Base-by-base conservation (phyloP, 2,329 filamentous ascomycete species). In the Paracoccidioides lutzii region DNA sequence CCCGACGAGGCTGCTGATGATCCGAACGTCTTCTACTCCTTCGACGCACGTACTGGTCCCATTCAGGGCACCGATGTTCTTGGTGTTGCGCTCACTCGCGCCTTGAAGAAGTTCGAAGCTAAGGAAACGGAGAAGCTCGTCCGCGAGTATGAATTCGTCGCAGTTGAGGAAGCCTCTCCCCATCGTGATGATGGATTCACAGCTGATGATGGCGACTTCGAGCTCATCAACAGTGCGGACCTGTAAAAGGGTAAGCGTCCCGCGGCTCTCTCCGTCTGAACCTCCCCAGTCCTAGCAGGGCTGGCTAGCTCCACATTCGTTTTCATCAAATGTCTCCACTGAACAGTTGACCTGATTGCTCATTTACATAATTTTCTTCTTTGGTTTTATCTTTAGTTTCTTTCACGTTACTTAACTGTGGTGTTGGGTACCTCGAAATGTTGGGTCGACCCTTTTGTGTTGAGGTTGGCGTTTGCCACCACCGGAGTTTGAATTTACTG, bases 111-210 rank as follows among this genome's bases (percentile, higher is more conserved):
- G 59, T 83, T 76, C 64, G 80, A 83, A 69, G 78, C 76, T 59
- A 76, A 76, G 62, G 77, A 81, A 69, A 82, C 79, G 2, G 78
- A 81, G 68, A 80, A 81, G 69, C 66, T 83, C 50, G 76, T 81
- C 66, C 78, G 77, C 69, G 80, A 83, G 69, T 83, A 82, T 62
- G 80, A 82, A 64, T 74, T 74, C 73, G 62, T 76, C 72, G 61
- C 75, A 32, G 63, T 63, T 15, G 67, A 70, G 53, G 66, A 68
- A 46, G 60, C 65, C 9, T 14, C 49, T n/a, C 60, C 69, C 38
- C 70, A 71, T 58, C 70, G 72, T 41, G 65, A 66, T 54, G 72
- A 72, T 30, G 60, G 61, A 41, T 63, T 60, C 52, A 44, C 57
- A 42, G 61, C 59, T 32, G 66, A 68, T 55, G 68, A 70, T 32